Base-by-base conservation (phyloP, 2,329 filamentous ascomycete species). In the Alternaria incomplexa region DNA sequence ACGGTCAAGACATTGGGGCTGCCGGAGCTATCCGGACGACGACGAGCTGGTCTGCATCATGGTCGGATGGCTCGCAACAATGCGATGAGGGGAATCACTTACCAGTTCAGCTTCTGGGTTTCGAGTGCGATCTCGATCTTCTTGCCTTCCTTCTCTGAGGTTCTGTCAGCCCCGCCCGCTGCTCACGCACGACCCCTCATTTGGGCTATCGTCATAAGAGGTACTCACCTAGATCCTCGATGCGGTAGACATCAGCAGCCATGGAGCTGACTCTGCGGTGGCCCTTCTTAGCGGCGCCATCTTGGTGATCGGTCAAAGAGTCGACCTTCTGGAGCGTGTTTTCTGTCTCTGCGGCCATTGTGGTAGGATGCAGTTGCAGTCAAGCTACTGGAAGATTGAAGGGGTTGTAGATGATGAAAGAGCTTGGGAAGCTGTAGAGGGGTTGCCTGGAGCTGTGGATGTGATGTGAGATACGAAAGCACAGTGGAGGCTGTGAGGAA, bases 21-120 rank as follows among this genome's bases (percentile, higher is more conserved):
- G n/a, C 60, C 63, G 62, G 55, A 46, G 46, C 32, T 25, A 58
- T 55, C 58, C 66, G 62, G 63, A 23, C 58, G 55, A 58, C 64
- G 56, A 47, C 52, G 53, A 60, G 54, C 5, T 45, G 28, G 32
- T 54, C 30, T 53, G 23, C 28, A 45, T 43, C n/a, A 26, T 36
- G 22, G 25, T 23, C 40, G 13, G 28, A 52, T 32, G 44, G 17
- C 25, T 32, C 25, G 20, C 25, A 40, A 50, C 20, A 61, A 25
- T 15, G 55, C 47, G 36, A 9, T 12, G 23, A 45, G 25, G 45
- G 53, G 15, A 52, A 54, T 26, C 46, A 81, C 91, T 81, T 87
- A 96, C 93, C 93, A 97, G 81, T 92, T 93, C 62, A 93, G 91
- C 83, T 90, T 91, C 81, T 96, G 93, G 58, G 93, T 96, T 83